Evolutionary conservation across 139 green algal genomes (phyloP).

Genomic region (Ettlia oleoabundans): DNA sequence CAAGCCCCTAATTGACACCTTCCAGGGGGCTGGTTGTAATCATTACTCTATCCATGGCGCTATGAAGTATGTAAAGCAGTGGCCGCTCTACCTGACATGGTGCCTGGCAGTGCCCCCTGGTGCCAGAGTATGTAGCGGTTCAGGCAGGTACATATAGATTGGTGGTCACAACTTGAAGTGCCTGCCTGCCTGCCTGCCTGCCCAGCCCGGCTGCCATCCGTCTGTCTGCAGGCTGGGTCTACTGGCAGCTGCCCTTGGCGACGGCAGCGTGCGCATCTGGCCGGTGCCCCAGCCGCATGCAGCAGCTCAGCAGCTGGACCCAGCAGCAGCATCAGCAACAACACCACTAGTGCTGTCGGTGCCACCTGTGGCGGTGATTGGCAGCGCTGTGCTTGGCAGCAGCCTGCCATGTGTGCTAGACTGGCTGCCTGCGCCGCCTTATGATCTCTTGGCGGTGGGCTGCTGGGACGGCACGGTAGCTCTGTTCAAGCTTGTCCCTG

Average conservation of each 20-base stretch:
- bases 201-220: background rate
- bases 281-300: conserved; percentile 47
- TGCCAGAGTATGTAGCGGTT: too few species aligned
- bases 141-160: too few species aligned
- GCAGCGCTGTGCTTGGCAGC: conserved; percentile 24
- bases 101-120: too few species aligned
- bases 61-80: too few species aligned
- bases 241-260: conserved; percentile 62
- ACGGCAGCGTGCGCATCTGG: conserved; percentile 59
- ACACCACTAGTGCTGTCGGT: background rate
- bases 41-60: too few species aligned
- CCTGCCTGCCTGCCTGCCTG: background rate
- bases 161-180: too few species aligned
- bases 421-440: conserved; percentile 58
- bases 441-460: conserved; percentile 65
- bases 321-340: background rate
- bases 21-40: background rate
- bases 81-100: too few species aligned
- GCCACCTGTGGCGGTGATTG: conserved; percentile 17
- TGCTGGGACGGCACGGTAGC: conserved; percentile 67
- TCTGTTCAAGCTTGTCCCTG: conserved; percentile 26
- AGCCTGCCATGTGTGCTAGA: conserved; percentile 58
- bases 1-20: too few species aligned
- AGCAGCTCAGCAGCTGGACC: background rate
- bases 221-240: conserved; percentile 53